Conservation (phyloP, 495 filamentous ascomycete genomes). For the Paragyromitra xinjiangensis region DNA sequence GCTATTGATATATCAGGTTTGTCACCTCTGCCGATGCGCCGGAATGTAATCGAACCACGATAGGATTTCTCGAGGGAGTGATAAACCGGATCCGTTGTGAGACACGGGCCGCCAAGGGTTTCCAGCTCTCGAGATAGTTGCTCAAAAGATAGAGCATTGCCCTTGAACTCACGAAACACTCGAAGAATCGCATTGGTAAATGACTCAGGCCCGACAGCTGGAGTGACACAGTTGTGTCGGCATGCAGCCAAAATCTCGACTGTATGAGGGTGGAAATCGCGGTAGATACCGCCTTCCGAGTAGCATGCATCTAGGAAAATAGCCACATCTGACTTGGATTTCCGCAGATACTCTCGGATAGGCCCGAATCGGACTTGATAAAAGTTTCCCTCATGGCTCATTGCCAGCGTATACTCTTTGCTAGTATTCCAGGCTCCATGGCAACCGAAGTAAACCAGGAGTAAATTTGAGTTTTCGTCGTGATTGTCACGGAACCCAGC, state of each 20-base stretch:
- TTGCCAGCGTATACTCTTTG: not conserved
- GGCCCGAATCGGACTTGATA: not conserved
- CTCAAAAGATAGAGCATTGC: not conserved
- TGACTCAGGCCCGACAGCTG: not conserved
- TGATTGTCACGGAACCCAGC: not conserved
- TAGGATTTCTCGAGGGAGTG: not conserved
- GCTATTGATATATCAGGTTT: not conserved
- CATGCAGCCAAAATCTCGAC: slow-evolving; percentile 9
- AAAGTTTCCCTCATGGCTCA: not conserved
- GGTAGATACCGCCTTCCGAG: not conserved
- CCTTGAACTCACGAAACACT: not conserved
- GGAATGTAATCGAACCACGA: not conserved
- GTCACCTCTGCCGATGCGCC: not conserved
- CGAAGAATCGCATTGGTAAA: not conserved
- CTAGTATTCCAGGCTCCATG: not conserved
- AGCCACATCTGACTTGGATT: not conserved
- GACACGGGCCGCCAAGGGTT: not conserved
- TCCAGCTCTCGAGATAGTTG: not conserved
- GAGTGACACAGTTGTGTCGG: not conserved
- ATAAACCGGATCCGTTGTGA: not conserved
- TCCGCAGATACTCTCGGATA: not conserved
- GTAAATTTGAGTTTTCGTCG: not conserved
- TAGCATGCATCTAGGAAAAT: slow-evolving; percentile 5
- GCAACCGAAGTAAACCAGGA: not conserved
- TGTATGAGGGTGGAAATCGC: not conserved